phyloP scores from a whole-genome alignment of 805 yeast genomes.

The Suhomyces faveliae region DNA sequence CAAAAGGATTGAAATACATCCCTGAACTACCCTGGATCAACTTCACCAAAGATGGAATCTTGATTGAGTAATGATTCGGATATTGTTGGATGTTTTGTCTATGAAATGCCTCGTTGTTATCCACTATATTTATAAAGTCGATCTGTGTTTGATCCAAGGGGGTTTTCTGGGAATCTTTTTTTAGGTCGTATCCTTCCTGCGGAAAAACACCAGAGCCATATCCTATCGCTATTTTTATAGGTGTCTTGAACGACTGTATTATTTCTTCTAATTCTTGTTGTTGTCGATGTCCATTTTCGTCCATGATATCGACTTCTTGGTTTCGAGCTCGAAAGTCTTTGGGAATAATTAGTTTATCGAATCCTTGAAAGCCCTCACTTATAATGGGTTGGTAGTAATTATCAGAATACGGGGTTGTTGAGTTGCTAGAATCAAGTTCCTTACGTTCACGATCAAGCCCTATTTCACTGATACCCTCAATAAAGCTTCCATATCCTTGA shows the following conservation, averaged over 20 bases:
- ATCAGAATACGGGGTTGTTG: conserved; percentile 23
- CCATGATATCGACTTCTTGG: conserved; percentile 12
- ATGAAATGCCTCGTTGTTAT: conserved; percentile 76
- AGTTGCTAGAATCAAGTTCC: not conserved
- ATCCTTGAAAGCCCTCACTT: conserved; percentile 24
- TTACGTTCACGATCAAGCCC: not conserved
- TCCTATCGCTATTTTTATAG: conserved; percentile 80
- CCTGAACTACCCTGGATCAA: conserved; percentile 65
- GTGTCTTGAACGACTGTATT: conserved; percentile 61
- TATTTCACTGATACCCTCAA: conserved; percentile 2
- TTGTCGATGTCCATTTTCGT: conserved; percentile 6
- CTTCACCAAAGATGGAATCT: conserved; percentile 25
- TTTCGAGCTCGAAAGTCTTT: conserved; percentile 13
- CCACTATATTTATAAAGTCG: conserved; percentile 82
- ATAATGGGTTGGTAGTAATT: conserved; percentile 26
- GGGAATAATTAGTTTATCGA: conserved; percentile 20
- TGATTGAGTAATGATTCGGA: conserved; percentile 72
- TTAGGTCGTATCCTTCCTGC: conserved; percentile 48
- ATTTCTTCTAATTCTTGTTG: conserved; percentile 47
- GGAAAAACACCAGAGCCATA: conserved; percentile 93
- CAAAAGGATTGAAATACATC: conserved; percentile 90
- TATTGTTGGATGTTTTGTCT: conserved; percentile 61
- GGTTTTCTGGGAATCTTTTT: conserved; percentile 19
- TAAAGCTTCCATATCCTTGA: not conserved
- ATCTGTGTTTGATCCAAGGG: conserved; percentile 55